Conservation (phyloP, 192 early-diverging fungal species). For the Spizellomyces punctatus region DNA sequence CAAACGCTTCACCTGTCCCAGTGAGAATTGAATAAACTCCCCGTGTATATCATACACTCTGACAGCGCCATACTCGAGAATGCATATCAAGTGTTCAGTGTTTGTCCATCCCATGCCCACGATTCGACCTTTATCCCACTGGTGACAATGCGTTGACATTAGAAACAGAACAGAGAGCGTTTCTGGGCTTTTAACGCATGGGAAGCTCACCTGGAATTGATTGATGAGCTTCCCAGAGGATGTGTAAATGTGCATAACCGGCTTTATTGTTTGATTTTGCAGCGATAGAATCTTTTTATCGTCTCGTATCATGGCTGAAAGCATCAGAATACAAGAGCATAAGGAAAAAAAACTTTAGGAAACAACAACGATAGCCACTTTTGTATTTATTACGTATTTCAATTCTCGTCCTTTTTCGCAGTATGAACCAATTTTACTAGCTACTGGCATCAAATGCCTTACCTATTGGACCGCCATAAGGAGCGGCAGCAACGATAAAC, state of each 20-base stretch:
- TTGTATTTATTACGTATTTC: no score
- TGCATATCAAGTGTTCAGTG: constrained; percentile 83
- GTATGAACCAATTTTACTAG: no score
- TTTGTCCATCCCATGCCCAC: constrained; percentile 93
- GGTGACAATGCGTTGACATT: background rate
- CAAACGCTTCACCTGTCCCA: constrained; percentile 65
- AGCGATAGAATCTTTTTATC: constrained; percentile 81
- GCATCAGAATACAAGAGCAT: background rate
- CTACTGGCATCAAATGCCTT: constrained; percentile 11
- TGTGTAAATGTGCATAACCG: constrained; percentile 83
- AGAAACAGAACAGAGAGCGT: background rate
- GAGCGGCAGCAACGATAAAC: constrained; percentile 79
- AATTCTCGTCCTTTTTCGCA: no score
- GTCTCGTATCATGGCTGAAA: constrained; percentile 86
- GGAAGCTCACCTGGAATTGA: constrained; percentile 70
- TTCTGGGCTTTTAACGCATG: background rate
- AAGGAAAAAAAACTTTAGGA: no score
- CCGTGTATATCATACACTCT: constrained; percentile 83
- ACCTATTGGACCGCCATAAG: constrained; percentile 94
- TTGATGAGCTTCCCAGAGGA: constrained; percentile 83
- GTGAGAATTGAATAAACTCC: constrained; percentile 73
- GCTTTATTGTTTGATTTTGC: constrained; percentile 73
- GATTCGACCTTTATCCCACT: constrained; percentile 89
- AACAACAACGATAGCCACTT: background rate
- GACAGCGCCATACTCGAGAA: constrained; percentile 83